Conservation (phyloP, 108 stramenopile genomes). For the Parietichytrium sp. region DNA sequence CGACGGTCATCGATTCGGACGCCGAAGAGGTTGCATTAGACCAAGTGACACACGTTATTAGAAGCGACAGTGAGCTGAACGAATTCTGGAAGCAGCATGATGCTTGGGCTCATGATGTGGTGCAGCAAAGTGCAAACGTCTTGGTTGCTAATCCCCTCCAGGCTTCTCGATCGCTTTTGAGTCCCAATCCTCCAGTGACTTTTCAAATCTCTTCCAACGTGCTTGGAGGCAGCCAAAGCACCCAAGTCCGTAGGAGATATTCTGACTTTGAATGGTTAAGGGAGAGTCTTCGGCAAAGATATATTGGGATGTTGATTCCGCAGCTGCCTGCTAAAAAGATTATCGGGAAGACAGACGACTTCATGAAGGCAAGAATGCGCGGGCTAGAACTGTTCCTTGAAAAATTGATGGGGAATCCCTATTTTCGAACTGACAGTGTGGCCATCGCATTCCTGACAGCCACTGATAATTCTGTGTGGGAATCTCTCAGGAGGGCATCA, state of each 20-base stretch:
- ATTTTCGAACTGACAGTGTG: neutral
- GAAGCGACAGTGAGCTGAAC: too few species aligned
- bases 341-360: neutral
- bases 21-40: too few species aligned
- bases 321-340: neutral
- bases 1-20: too few species aligned
- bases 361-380: neutral
- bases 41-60: too few species aligned
- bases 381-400: neutral
- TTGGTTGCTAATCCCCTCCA: neutral
- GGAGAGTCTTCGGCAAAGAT: neutral
- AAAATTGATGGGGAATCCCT: neutral
- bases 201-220: too few species aligned
- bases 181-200: neutral
- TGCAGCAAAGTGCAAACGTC: neutral
- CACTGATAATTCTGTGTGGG: neutral
- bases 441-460: neutral
- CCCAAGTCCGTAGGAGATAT: conserved; percentile 25
- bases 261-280: conserved; percentile 9
- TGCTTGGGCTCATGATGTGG: neutral
- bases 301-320: neutral
- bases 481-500: neutral
- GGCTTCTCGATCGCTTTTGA: neutral
- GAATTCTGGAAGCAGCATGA: conserved; percentile 23
- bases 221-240: too few species aligned